phyloP scores from a whole-genome alignment of 106 monocot species.

The Iris macrosiphon region DNA sequence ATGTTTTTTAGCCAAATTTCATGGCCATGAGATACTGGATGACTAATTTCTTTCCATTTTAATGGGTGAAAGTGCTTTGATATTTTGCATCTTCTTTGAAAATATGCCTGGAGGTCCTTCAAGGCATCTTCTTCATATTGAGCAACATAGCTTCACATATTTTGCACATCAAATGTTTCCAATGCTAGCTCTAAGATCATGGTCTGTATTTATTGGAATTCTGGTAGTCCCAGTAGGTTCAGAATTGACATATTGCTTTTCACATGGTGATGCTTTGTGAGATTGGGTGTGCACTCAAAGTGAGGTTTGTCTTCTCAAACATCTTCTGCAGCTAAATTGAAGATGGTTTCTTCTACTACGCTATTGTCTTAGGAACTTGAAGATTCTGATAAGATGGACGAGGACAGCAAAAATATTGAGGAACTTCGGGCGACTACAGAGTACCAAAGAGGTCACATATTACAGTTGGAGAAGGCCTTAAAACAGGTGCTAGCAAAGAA shows the following conservation, averaged over 20 bases:
- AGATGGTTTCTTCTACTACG: slow-evolving; percentile 60
- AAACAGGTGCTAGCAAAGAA: slow-evolving; percentile 45
- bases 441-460: slow-evolving; percentile 58
- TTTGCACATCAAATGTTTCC: slow-evolving; percentile 3
- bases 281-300: slow-evolving; percentile 32
- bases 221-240: slow-evolving; percentile 11
- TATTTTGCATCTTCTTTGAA: too few relatives aligned
- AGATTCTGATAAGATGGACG: slow-evolving; percentile 96
- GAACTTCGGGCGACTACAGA: slow-evolving; percentile 52
- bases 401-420: slow-evolving; percentile 85
- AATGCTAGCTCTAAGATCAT: neutral
- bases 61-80: neutral
- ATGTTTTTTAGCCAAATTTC: neutral
- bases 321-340: slow-evolving; percentile 61
- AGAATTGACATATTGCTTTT: neutral
- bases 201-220: neutral
- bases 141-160: neutral
- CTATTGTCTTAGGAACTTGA: slow-evolving; percentile 78
- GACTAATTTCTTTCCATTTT: neutral
- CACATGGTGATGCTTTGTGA: slow-evolving; percentile 20
- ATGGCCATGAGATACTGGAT: slow-evolving; percentile 2
- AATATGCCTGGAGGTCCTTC: too few relatives aligned
- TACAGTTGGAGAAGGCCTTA: slow-evolving; percentile 69
- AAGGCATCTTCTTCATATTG: neutral
- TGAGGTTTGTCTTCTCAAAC: slow-evolving; percentile 31